Evolutionary conservation across 2,329 filamentous ascomycete genomes (phyloP), one percentile per base, ranked within the genome.

Genomic region (Claviceps humidiphila): DNA sequence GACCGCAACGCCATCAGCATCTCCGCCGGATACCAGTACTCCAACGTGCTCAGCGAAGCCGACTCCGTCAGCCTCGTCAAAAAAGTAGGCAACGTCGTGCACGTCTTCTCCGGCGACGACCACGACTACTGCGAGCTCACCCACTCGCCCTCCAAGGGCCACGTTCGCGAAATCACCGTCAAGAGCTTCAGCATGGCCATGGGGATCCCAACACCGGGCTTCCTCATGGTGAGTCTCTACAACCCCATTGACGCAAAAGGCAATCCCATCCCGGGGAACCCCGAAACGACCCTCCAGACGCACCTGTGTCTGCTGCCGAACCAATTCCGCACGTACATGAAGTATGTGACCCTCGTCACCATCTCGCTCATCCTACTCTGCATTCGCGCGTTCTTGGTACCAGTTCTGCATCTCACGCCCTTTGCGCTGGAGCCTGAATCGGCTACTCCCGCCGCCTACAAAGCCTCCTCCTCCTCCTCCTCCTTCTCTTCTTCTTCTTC

Each of bases 121-220:
- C 93, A 98, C 70, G 93, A 98, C 70, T 96, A 97, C 70, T 98
- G 93, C 69, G 90, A 95, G 62, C 71, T 97, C 6, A 76, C 83
- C 0, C 93, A 98, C 66, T 80, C 82, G 2, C 75, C 80, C 17
- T 80, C 83, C 54, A 82, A 82, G 56, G 76, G 75, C 38, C 78
- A 75, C 26, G 79, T 84, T 37, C 75, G 74, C 48, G 93, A 98
- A 66, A 94, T 96, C 57, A 98, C 93, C 0, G 89, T 97, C 60
- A 98, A 98, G 71, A 90, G 85, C 62, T 81, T 94, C 58, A 94
- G 84, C 62, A 95, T 91, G 89, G 89, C 89, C 17, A 97, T 97
- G 93, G 90, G 93, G 8, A 87, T 98, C 1, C 79, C 87, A 0
- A 83, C 78, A 5, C 93, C 93, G 0, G 93, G 89, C 0, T 93